Evolutionary conservation across 2,329 filamentous ascomycete genomes (phyloP), one percentile per base, ranked within the genome.

Genomic region (Phialophora expanda): DNA sequence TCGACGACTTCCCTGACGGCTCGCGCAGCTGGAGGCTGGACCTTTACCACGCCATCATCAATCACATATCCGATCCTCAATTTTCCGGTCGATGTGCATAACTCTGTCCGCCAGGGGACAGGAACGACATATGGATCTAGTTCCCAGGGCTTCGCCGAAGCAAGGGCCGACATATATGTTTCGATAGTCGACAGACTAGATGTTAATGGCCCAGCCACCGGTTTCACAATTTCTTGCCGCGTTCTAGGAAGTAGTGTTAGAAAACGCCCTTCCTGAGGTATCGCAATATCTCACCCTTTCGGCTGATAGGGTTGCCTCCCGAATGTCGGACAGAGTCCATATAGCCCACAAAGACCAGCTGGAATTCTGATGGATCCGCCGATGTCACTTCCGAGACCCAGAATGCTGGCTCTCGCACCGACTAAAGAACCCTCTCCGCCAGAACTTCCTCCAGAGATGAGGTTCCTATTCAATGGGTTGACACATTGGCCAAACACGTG

Each of bases 21-120:
- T 6, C 75, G 76, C 0, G 80, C 76, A 2, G 90, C 81, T 0
- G 89, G 89, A 2, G 89, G 88, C 58, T 90, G 89, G 0, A 89
- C 89, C 44, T 67, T 80, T 2, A 89, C 87, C 58, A 87, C 80
- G 11, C 83, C 85, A 73, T 91, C 89, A 74, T 89, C 79, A 82
- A 84, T 87, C 75, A 90, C 80, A 32, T 91, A 83, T 3, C 80
- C 89, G 61, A 91, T 79, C 46, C 79, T 83, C 20, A 90, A 75
- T 30, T 65, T 6, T 48, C 65, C 20, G 41, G 3, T 24, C 14
- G n/a, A 70, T 3, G 75, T 68, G 67, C 81, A 86, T 0, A 77
- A 54, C 0, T 76, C 72, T 11, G 82, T 77, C n/a, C 83, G 80
- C 85, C 85, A 87, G 0, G 83, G 82, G 2, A 86, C 80, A 0